phyloP scores from a whole-genome alignment of 2,329 filamentous ascomycete species.

The Chaetothyriales sp. region DNA sequence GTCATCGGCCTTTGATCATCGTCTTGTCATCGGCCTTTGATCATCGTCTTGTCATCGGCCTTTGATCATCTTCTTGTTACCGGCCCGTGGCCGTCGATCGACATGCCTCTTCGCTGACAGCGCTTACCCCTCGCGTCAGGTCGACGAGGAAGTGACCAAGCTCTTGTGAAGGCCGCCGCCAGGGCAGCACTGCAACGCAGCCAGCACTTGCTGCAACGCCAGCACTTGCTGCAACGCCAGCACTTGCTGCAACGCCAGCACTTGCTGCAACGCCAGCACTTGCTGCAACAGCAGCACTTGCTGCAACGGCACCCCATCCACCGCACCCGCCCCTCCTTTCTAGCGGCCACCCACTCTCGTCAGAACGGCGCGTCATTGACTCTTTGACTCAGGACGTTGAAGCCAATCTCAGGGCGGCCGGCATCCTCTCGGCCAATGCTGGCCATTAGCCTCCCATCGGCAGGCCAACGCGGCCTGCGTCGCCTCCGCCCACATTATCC shows the following conservation, averaged over 20 bases:
- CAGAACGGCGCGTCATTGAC: not conserved
- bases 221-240: no score
- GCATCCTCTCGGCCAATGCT: not conserved
- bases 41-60: no score
- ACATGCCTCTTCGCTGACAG: not conserved
- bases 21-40: no score
- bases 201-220: not conserved
- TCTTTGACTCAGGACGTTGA: slow-evolving; percentile 1
- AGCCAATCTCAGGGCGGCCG: not conserved
- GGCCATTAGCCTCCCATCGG: not conserved
- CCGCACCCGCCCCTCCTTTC: not conserved
- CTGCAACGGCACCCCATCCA: not conserved
- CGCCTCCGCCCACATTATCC: not conserved
- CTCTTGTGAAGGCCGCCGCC: slow-evolving; percentile 52
- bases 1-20: no score
- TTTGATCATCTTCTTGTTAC: not conserved
- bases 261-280: not conserved
- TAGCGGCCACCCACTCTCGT: not conserved
- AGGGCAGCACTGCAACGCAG: not conserved
- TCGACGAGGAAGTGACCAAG: slow-evolving; percentile 80
- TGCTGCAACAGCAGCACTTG: not conserved
- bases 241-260: not conserved
- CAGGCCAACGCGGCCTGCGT: no score
- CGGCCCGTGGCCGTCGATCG: not conserved
- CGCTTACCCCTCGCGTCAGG: slow-evolving; percentile 39